Evolutionary conservation across 23 red algal species (phyloP), one percentile per base, ranked within the genome.

Genomic region (Agarophyton chilense): DNA sequence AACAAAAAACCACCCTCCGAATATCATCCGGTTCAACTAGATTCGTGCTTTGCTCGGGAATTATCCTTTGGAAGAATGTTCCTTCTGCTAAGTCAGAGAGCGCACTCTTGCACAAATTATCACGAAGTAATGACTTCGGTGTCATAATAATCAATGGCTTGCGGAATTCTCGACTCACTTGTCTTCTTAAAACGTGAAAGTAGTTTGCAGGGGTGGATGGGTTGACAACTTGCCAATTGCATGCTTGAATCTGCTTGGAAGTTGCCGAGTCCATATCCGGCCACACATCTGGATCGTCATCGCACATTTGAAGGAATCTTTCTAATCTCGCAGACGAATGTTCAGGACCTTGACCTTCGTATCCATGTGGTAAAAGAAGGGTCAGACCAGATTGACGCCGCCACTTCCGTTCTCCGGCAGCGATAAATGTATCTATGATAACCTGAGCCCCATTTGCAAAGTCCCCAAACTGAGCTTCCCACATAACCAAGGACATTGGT

Each of bases 321-420:
- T 99, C 97, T 71, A 99, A 25, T 3, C 97, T 61, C 16, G 97
- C 94, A 10, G 97, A 99, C 0, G 97, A 99, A 83, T 99, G 97
- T 58, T 99, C 97, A 7, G 97, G 97, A 34, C 97, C 97, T 45
- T 99, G 97, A 47, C 97, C 97, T 71, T 95, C 97, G 66, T 94
- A 96, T 31, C 97, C 93, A 71, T 99, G 97, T 55, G 97, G 97
- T 41, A 99, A 87, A 34, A 99, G 89, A 62, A 99, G 65, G 12
- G 92, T 95, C 11, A 99, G 79, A 36, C 97, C 97, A 32, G 78
- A 92, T 60, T 99, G 97, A 38, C 97, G 84, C 16, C 97, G 84
- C 97, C 97, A 99, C 66, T 99, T 99, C n/a, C 90, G 93, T 81
- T 99, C 97, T 58, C 97, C 97, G 29, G 97, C 93, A 7, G 97